Percentiles rank a stretch among this genome's conserved stretches.
Evolutionary conservation across 495 filamentous ascomycete genomes (phyloP).

Genomic region (Cetradonia linearis): DNA sequence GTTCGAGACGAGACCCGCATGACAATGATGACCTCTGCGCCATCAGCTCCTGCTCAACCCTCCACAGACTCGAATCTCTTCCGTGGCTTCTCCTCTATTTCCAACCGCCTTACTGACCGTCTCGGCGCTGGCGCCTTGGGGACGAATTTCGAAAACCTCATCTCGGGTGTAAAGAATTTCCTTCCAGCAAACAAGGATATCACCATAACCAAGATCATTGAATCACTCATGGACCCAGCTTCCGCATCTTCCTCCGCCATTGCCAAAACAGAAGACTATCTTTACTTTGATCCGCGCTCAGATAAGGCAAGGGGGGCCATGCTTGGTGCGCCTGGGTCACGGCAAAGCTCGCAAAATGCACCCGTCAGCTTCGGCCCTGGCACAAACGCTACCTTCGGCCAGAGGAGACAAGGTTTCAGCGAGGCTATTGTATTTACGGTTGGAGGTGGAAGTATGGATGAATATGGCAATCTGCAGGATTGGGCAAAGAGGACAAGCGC

Average conservation of each 20-base stretch:
- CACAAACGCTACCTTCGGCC: slow-evolving; percentile 81
- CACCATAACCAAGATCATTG: slow-evolving; percentile 93
- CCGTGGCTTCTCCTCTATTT: slow-evolving; percentile 79
- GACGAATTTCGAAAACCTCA: slow-evolving; percentile 86
- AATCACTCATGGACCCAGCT: slow-evolving; percentile 95
- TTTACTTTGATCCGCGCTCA: slow-evolving; percentile 96
- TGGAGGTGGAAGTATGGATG: slow-evolving; percentile 95
- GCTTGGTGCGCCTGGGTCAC: slow-evolving; percentile 51
- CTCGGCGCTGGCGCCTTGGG: slow-evolving; percentile 83
- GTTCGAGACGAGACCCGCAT: slow-evolving; percentile 94
- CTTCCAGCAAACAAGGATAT: slow-evolving; percentile 89
- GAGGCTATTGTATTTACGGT: slow-evolving; percentile 97
- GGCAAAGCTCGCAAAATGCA: slow-evolving; percentile 36
- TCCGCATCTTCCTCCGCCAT: slow-evolving; percentile 83
- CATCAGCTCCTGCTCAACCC: slow-evolving; percentile 54
- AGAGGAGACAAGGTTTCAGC: slow-evolving; percentile 83
- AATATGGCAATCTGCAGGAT: slow-evolving; percentile 95
- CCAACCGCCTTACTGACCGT: slow-evolving; percentile 81
- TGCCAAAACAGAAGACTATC: slow-evolving; percentile 91
- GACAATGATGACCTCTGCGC: slow-evolving; percentile 92
- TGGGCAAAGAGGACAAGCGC: slow-evolving; percentile 72
- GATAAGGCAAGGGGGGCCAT: slow-evolving; percentile 91
- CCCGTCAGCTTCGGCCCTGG: slow-evolving; percentile 44
- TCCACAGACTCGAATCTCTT: slow-evolving; percentile 66
- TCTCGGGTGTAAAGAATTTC: slow-evolving; percentile 99